phyloP scores from a whole-genome alignment of 495 filamentous ascomycete species.

The Talaromyces trachyspermus region DNA sequence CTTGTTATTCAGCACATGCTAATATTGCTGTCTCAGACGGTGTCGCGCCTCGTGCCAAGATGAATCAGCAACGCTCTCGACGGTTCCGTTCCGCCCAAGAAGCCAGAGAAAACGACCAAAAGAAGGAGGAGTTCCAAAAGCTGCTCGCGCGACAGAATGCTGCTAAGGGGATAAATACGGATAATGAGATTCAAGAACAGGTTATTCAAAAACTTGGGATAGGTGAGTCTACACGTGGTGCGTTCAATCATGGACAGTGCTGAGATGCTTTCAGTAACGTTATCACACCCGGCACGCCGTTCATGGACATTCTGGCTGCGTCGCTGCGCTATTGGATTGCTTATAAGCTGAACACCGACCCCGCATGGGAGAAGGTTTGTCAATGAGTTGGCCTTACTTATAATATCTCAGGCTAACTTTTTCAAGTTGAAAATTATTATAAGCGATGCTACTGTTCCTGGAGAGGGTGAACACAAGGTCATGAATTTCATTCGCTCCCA shows the following conservation, averaged over 20 bases:
- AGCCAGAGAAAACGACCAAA: slow-evolving; percentile 85
- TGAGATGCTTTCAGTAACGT: slow-evolving; percentile 53
- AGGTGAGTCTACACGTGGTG: slow-evolving; percentile 17
- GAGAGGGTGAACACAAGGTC: slow-evolving; percentile 98
- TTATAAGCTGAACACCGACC: slow-evolving; percentile 95
- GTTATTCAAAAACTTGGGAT: slow-evolving; percentile 91
- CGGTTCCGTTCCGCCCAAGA: slow-evolving; percentile 91
- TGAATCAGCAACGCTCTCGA: slow-evolving; percentile 93
- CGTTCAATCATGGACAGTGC: background rate
- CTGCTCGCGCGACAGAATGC: slow-evolving; percentile 65
- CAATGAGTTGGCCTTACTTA: background rate
- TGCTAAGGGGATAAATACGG: slow-evolving; percentile 41
- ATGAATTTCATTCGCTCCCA: slow-evolving; percentile 98
- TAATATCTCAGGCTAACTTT: slow-evolving; percentile 16
- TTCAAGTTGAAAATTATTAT: slow-evolving; percentile 84
- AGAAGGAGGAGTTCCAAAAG: slow-evolving; percentile 78
- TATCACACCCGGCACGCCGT: slow-evolving; percentile 96
- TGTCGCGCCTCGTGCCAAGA: slow-evolving; percentile 89
- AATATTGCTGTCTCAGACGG: slow-evolving; percentile 52
- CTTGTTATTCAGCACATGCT: slow-evolving; percentile 15
- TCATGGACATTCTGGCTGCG: slow-evolving; percentile 94
- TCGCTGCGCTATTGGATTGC: slow-evolving; percentile 91
- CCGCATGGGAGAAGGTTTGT: slow-evolving; percentile 77
- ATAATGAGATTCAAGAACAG: slow-evolving; percentile 53
- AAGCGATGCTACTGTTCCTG: slow-evolving; percentile 93